These are phyloP conservation scores for Isatis lusitanica DNA, from an alignment of 441 rosid genomes.

Conservation along the genomic window DNA sequence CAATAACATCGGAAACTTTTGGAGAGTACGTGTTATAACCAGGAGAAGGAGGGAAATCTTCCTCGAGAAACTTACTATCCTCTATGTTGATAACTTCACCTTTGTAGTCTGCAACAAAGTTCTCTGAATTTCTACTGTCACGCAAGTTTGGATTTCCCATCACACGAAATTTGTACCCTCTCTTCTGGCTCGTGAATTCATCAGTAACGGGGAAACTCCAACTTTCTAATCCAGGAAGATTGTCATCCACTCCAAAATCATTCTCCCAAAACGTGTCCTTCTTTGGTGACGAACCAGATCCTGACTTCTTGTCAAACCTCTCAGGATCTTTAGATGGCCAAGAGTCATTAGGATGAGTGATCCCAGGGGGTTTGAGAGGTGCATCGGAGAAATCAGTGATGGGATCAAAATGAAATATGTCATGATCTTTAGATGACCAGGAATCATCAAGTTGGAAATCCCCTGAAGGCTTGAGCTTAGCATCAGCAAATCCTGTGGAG, in stretches of 20 bases:
- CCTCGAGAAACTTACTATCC: constrained; percentile 37
- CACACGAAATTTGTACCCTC: constrained; percentile 38
- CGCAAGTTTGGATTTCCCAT: constrained; percentile 37
- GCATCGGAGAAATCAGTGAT: constrained; percentile 40
- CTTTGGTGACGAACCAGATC: constrained; percentile 40
- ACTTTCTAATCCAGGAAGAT: constrained; percentile 34
- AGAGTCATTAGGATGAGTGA: constrained; percentile 33
- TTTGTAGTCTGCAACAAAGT: constrained; percentile 41
- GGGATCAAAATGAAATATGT: constrained; percentile 46
- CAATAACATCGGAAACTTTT: constrained; percentile 46
- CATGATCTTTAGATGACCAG: constrained; percentile 48
- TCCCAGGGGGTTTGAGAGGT: constrained; percentile 40
- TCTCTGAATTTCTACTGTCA: constrained; percentile 37
- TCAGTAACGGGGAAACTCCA: constrained; percentile 39
- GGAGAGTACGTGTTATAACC: constrained; percentile 41
- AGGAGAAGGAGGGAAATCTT: constrained; percentile 41
- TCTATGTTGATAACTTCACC: constrained; percentile 63
- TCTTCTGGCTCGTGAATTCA: constrained; percentile 36
- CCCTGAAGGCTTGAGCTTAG: constrained; percentile 42
- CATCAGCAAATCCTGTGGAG: constrained; percentile 40
- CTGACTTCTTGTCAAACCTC: constrained; percentile 37
- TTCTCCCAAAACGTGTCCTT: constrained; percentile 41
- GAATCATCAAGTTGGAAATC: constrained; percentile 39
- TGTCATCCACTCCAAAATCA: constrained; percentile 35
- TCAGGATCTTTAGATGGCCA: constrained; percentile 30